These are phyloP conservation scores for Mycena sanguinolenta DNA, from an alignment of 768 basidiomycete genomes.

Conservation along the genomic window DNA sequence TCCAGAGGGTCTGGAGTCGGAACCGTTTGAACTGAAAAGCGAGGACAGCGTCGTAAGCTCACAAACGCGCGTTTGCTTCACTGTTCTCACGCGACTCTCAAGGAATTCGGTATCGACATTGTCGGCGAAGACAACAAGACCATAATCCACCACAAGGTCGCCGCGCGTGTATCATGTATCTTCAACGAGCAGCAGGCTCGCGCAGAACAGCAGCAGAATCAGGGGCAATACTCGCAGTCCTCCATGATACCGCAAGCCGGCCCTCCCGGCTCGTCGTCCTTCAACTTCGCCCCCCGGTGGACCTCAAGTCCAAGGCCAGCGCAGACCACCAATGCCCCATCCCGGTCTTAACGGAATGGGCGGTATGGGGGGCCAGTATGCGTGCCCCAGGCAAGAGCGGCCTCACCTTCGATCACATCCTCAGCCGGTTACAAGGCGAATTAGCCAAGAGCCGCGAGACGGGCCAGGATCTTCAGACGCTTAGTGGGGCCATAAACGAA, in stretches of 20 bases:
- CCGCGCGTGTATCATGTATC: constrained; percentile 92
- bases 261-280: constrained; percentile 39
- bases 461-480: constrained; percentile 82
- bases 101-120: constrained; percentile 99
- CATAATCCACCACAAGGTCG: constrained; percentile 98
- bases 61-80: constrained; percentile 8
- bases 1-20: constrained; percentile 89
- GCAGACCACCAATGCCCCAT: constrained; percentile 69
- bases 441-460: constrained; percentile 97
- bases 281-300: constrained; percentile 41
- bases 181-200: constrained; percentile 89
- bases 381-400: constrained; percentile 86
- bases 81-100: constrained; percentile 26
- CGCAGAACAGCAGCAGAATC: constrained; percentile 75
- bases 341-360: constrained; percentile 80
- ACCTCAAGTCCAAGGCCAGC: constrained; percentile 50
- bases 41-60: constrained; percentile 93
- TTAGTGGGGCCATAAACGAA: constrained; percentile 87
- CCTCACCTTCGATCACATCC: constrained; percentile 91
- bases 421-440: constrained; percentile 90
- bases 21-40: constrained; percentile 93
- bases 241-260: constrained; percentile 39
- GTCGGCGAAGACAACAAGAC: constrained; percentile 98
- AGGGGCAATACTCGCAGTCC: constrained; percentile 51
- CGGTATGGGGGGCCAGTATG: constrained; percentile 80